These are phyloP conservation scores for Ganoderma lucidum DNA, from an alignment of 1,284 basidiomycete genomes.

Conservation along the genomic window DNA sequence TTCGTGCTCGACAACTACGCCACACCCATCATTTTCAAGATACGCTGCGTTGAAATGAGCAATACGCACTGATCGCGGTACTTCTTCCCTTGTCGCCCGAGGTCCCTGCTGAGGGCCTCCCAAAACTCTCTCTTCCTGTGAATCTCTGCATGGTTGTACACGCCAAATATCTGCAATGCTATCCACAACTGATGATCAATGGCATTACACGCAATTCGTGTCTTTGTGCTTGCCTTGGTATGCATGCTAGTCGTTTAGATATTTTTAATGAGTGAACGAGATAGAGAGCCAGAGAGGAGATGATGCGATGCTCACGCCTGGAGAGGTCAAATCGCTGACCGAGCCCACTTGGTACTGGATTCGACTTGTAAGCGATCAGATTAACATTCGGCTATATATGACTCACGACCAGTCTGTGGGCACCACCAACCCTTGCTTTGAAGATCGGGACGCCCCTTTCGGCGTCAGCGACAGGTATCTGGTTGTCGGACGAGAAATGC, in stretches of 20 bases:
- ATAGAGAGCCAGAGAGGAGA: background rate
- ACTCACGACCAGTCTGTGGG: conserved; percentile 60
- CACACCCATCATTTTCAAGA: background rate
- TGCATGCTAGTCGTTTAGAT: background rate
- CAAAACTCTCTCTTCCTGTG: conserved; percentile 50
- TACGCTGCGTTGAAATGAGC: background rate
- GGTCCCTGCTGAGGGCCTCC: conserved; percentile 54
- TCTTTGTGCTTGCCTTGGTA: conserved; percentile 1
- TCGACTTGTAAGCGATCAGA: no score
- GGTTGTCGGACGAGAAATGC: conserved; percentile 65
- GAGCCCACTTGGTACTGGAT: background rate
- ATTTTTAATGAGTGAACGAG: background rate
- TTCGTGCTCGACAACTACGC: conserved; percentile 41
- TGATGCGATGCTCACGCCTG: background rate
- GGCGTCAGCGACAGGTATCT: conserved; percentile 55
- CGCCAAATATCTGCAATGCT: conserved; percentile 63
- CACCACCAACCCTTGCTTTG: conserved; percentile 64
- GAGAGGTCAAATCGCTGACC: background rate
- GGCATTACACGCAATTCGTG: background rate
- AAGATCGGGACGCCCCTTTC: conserved; percentile 58
- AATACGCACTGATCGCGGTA: conserved; percentile 49
- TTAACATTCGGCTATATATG: no score
- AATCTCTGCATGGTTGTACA: conserved; percentile 61
- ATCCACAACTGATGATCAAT: background rate
- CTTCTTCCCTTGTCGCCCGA: conserved; percentile 52